Evolutionary conservation across 257 asterid genomes (phyloP).

Genomic region (Ajuga chamaepitys): DNA sequence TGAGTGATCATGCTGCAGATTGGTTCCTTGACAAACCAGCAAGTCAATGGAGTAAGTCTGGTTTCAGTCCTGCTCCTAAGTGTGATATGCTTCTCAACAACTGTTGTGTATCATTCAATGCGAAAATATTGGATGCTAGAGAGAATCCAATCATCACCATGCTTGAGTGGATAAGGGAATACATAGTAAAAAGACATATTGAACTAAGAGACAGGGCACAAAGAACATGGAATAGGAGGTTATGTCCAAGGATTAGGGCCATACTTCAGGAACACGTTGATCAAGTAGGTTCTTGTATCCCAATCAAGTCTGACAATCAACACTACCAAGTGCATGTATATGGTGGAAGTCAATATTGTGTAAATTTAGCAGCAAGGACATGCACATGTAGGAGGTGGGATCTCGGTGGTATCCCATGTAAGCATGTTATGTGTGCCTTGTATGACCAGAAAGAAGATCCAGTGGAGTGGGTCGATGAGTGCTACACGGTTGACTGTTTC

Average conservation of each 20-base stretch:
- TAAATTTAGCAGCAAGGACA: neutral
- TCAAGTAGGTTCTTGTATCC: neutral
- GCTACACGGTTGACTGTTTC: neutral
- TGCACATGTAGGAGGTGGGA: neutral
- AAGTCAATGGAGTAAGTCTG: neutral
- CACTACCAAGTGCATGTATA: neutral
- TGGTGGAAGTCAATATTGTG: neutral
- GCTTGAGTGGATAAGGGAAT: neutral
- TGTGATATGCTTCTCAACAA: neutral
- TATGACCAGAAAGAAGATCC: neutral
- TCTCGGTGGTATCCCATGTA: neutral
- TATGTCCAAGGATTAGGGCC: neutral
- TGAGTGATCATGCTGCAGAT: neutral
- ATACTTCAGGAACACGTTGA: neutral
- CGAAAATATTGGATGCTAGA: neutral
- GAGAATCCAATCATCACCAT: neutral
- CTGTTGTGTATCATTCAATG: neutral
- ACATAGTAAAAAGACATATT: neutral
- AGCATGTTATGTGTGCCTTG: neutral
- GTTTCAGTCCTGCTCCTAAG: neutral
- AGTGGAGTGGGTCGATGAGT: neutral
- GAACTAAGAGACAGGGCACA: neutral
- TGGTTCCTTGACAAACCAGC: neutral
- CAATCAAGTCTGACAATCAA: neutral
- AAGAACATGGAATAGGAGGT: neutral